These are phyloP conservation scores for Ostreobium quekettii DNA, from an alignment of 139 green algal species.

Conservation along the genomic window DNA sequence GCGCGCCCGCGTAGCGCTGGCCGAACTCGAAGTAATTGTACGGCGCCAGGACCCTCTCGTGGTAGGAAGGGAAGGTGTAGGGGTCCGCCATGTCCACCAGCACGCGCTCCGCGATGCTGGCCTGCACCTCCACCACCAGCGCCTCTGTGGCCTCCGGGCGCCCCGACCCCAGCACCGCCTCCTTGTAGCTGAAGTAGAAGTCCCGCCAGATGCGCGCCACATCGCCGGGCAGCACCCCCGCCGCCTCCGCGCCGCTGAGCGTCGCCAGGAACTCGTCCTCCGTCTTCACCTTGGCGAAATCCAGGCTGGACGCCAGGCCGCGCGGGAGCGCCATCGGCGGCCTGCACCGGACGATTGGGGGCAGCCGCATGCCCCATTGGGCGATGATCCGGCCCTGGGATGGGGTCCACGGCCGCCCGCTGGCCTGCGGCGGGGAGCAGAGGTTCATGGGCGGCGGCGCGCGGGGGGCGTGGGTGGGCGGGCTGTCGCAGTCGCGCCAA, in stretches of 20 bases:
- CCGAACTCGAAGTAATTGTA: constrained; percentile 95
- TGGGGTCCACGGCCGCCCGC: no score
- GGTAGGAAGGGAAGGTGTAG: constrained; percentile 85
- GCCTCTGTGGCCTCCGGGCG: constrained; percentile 39
- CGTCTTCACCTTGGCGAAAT: constrained; percentile 34
- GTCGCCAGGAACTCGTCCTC: constrained; percentile 56
- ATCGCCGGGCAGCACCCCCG: constrained; percentile 35
- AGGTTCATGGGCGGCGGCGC: no score
- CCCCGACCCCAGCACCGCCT: constrained; percentile 47
- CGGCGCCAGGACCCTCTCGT: constrained; percentile 73
- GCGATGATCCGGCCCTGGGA: no score
- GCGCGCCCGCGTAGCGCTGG: constrained; percentile 77
- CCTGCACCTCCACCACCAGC: constrained; percentile 57
- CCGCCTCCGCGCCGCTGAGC: constrained; percentile 37
- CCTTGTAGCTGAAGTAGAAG: constrained; percentile 84
- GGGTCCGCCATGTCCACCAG: constrained; percentile 45
- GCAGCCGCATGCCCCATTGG: no score
- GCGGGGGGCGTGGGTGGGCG: no score
- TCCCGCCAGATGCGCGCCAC: constrained; percentile 59
- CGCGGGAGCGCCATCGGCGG: no score
- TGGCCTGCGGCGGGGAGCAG: no score
- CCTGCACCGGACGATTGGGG: no score
- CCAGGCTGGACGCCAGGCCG: no score
- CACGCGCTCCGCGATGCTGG: constrained; percentile 46
- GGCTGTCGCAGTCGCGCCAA: no score